phyloP scores from a whole-genome alignment of 495 filamentous ascomycete species.

The Tetracladium setigerum region DNA sequence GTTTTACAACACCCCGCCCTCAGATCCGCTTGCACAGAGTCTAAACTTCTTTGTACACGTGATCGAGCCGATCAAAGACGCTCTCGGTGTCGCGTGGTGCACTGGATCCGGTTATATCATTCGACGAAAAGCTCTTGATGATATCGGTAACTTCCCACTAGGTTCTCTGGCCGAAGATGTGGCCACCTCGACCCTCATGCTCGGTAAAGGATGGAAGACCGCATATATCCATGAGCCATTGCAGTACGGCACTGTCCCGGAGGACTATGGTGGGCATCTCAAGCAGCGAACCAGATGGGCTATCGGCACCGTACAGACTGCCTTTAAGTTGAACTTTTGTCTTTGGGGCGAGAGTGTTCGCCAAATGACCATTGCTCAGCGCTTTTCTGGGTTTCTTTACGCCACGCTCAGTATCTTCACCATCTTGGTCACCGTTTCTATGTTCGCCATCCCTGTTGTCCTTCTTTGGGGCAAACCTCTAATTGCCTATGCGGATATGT shows the following conservation, averaged over 20 bases:
- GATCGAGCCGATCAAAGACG: slow-evolving; percentile 41
- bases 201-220: slow-evolving; percentile 42
- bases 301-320: slow-evolving; percentile 35
- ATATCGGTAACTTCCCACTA: slow-evolving; percentile 41
- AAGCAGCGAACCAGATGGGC: slow-evolving; percentile 46
- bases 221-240: slow-evolving; percentile 41
- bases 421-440: slow-evolving; percentile 29
- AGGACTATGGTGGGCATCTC: slow-evolving; percentile 34
- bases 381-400: slow-evolving; percentile 28
- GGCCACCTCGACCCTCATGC: slow-evolving; percentile 35
- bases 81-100: slow-evolving; percentile 39
- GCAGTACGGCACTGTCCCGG: slow-evolving; percentile 44
- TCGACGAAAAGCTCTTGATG: slow-evolving; percentile 38
- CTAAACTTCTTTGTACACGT: slow-evolving; percentile 39
- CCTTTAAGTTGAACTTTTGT: slow-evolving; percentile 37
- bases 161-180: slow-evolving; percentile 43
- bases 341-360: slow-evolving; percentile 30
- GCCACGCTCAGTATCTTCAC: slow-evolving; percentile 32
- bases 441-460: slow-evolving; percentile 37
- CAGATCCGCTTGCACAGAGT: slow-evolving; percentile 41
- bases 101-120: slow-evolving; percentile 46
- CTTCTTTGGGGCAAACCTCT: slow-evolving; percentile 34
- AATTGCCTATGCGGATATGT: slow-evolving; percentile 30
- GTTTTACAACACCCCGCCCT: slow-evolving; percentile 44
- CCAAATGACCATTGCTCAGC: slow-evolving; percentile 20